Conservation (phyloP, 2,329 filamentous ascomycete species). For the Xylaria sp. region DNA sequence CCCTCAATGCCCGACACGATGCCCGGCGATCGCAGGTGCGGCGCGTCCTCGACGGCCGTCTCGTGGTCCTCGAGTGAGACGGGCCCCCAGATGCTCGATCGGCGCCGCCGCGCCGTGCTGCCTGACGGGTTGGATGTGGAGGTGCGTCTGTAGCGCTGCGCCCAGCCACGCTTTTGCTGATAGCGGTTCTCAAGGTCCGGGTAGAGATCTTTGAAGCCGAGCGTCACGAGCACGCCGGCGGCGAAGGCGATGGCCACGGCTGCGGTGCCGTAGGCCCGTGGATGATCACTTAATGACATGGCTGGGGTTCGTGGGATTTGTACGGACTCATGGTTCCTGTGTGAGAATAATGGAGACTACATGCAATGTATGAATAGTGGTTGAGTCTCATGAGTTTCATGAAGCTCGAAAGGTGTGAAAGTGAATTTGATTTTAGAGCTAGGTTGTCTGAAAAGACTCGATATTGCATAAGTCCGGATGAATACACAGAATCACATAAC, state of each 20-base stretch:
- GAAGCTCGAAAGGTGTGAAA: neutral
- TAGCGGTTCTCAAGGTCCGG: conserved; percentile 73
- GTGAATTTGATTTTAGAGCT: no score
- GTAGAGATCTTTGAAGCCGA: conserved; percentile 81
- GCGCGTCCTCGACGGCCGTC: conserved; percentile 34
- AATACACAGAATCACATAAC: no score
- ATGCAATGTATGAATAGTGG: neutral
- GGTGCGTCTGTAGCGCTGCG: conserved; percentile 17
- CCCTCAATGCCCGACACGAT: conserved; percentile 84
- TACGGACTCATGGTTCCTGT: conserved; percentile 13
- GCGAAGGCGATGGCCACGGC: conserved; percentile 75
- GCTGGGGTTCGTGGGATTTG: neutral
- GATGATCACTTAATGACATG: conserved; percentile 67
- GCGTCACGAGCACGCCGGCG: conserved; percentile 75
- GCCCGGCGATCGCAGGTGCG: conserved; percentile 33
- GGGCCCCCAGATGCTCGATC: conserved; percentile 53
- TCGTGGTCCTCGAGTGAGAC: conserved; percentile 64
- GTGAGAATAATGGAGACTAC: neutral
- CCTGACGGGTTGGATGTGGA: conserved; percentile 14
- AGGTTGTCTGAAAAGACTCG: no score
- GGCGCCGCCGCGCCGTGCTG: conserved; percentile 36
- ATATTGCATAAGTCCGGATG: no score
- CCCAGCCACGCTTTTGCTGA: conserved; percentile 51
- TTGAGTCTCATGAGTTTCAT: conserved; percentile 2
- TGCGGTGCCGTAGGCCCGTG: conserved; percentile 66